Evolutionary conservation across 352 stramenopile species (phyloP), one percentile per base, ranked within the genome.

Genomic region (Aphanomyces invadans): DNA sequence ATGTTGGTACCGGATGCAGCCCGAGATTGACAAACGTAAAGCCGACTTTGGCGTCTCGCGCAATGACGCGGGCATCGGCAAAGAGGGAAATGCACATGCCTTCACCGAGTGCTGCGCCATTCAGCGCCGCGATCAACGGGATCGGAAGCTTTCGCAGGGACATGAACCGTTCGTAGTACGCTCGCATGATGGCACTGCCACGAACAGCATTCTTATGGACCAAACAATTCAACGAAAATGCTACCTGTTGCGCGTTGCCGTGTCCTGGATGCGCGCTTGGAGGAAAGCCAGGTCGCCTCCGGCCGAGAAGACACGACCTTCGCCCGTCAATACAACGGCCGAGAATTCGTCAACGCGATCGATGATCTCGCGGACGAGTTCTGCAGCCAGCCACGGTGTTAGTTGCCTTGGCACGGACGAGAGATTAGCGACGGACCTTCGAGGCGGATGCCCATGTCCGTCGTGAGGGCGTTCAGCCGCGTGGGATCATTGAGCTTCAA

Each of bases 1-100:
- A 38, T 31, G 19, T 39, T 26, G 56, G 9, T 61, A 83, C 76
- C 4, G 83, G 79, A 59, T 95, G 88, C n/a, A 97, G 79, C 0
- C 89, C 89, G 9, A 96, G 62, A 67, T 87, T 85, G 32, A 87
- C 78, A 70, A 96, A 97, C 44, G 83, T 95, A 65, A 96, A 91
- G 38, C 88, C 87, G 68, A 96, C 79, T 66, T 94, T 90, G 33
- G 83, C 74, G 32, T 79, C 76, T 19, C 73, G 69, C 0, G 73
- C 72, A 0, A 76, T 80, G 19, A 95, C 76, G 19, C 88, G 76
- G 11, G 95, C 73, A 67, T 96, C 88, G 23, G 81, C 90, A 19
- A 90, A 89, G 44, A 95, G 74, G 9, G 88, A 84, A 51, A 96
- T 81, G 70, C 87, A 91, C 51, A 90, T 56, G 0, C 83, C 84